phyloP scores from a whole-genome alignment of 164 flowering plant genomes.

The Houttuynia cordata region DNA sequence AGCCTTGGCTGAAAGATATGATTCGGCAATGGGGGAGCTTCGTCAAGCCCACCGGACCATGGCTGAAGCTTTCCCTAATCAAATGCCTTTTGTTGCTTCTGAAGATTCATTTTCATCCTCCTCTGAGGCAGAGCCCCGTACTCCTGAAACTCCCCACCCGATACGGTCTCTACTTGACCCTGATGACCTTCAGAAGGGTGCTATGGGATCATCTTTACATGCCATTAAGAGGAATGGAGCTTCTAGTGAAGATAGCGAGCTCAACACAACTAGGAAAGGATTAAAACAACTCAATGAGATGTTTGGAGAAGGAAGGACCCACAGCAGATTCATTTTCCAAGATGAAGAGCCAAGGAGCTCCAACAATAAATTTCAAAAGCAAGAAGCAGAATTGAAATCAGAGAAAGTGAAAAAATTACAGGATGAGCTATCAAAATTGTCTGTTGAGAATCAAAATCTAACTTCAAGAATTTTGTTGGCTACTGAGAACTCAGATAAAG shows the following conservation, averaged over 20 bases:
- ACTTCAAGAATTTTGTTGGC: neutral
- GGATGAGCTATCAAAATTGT: conserved; percentile 4
- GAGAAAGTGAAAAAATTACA: conserved; percentile 2
- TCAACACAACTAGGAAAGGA: conserved; percentile 26
- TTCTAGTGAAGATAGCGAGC: conserved; percentile 31
- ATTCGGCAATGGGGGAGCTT: conserved; percentile 76
- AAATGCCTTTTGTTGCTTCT: conserved; percentile 34
- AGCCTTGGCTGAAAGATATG: conserved; percentile 89
- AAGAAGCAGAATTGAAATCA: conserved; percentile 17
- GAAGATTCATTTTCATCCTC: conserved; percentile 46
- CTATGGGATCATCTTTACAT: conserved; percentile 18
- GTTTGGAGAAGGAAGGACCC: conserved; percentile 23
- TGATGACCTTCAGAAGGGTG: conserved; percentile 43
- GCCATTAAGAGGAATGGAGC: conserved; percentile 34
- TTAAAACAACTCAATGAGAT: conserved; percentile 50
- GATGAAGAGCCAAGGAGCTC: conserved; percentile 9
- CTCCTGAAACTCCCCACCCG: conserved; percentile 40
- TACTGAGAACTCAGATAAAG: conserved; percentile 1
- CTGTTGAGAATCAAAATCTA: conserved; percentile 2
- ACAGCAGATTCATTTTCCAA: conserved; percentile 11
- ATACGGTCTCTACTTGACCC: conserved; percentile 24
- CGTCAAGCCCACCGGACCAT: conserved; percentile 83
- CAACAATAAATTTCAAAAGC: conserved; percentile 2
- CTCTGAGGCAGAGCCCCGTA: conserved; percentile 40
- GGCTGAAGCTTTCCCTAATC: conserved; percentile 71